A percentile compares a stretch with the other conserved stretches of the same genome.
These are phyloP conservation scores for Paecilomyces sp. DNA, from an alignment of 2,329 filamentous ascomycete genomes.

Conservation along the genomic window DNA sequence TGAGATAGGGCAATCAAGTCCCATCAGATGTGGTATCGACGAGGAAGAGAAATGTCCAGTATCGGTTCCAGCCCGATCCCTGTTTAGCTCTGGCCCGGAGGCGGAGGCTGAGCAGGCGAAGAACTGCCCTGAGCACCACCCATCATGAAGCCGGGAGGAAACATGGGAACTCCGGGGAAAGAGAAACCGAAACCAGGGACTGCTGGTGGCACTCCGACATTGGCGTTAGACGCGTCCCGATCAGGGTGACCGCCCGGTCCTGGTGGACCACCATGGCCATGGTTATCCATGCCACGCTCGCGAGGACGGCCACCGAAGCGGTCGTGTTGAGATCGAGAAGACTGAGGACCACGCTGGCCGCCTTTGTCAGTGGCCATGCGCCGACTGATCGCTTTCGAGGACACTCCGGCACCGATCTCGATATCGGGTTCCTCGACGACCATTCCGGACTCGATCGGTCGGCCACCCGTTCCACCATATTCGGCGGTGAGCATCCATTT, in stretches of 20 bases:
- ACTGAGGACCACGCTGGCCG: slow-evolving; percentile 43
- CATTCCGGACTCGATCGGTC: slow-evolving; percentile 70
- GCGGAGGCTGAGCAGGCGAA: slow-evolving; percentile 26
- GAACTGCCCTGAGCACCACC: slow-evolving; percentile 26
- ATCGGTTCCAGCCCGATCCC: not conserved
- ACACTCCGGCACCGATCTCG: slow-evolving; percentile 94
- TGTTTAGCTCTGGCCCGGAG: slow-evolving; percentile 27
- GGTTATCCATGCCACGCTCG: slow-evolving; percentile 25
- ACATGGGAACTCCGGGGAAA: slow-evolving; percentile 42
- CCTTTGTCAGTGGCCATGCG: slow-evolving; percentile 46
- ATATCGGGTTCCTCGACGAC: slow-evolving; percentile 97
- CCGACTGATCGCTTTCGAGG: slow-evolving; percentile 65
- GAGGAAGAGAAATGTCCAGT: not conserved
- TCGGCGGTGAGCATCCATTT: slow-evolving; percentile 97
- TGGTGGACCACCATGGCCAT: slow-evolving; percentile 13
- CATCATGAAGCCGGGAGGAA: slow-evolving; percentile 43
- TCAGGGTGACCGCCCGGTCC: slow-evolving; percentile 24
- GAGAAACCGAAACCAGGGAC: slow-evolving; percentile 51
- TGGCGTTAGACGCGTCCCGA: slow-evolving; percentile 28
- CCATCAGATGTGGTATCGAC: not conserved
- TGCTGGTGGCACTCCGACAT: slow-evolving; percentile 46
- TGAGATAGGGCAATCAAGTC: not conserved
- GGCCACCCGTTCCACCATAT: slow-evolving; percentile 84
- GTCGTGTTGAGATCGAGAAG: slow-evolving; percentile 31
- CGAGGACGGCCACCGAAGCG: slow-evolving; percentile 19